These are phyloP conservation scores for Pseudocercospora cruenta DNA, from an alignment of 2,329 filamentous ascomycete species.

Conservation along the genomic window DNA sequence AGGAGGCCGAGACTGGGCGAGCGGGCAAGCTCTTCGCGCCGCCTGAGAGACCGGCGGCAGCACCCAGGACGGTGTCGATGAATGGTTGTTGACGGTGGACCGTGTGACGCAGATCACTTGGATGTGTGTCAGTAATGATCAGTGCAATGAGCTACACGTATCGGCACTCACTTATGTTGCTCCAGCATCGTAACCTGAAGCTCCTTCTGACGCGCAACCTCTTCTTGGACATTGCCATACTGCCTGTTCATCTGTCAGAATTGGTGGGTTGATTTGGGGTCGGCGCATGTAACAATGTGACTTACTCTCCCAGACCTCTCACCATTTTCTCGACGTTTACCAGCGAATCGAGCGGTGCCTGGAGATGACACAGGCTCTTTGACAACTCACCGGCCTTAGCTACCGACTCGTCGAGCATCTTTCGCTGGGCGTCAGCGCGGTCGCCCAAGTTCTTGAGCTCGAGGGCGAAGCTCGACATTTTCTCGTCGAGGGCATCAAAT, in stretches of 20 bases:
- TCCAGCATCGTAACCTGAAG: background rate
- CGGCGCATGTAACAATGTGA: background rate
- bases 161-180: conserved; percentile 1
- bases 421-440: background rate
- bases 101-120: background rate
- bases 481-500: background rate
- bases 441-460: background rate
- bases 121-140: background rate
- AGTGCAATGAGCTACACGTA: background rate
- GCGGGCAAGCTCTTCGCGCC: background rate
- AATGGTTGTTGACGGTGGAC: conserved; percentile 4
- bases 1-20: background rate
- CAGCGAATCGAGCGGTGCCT: background rate
- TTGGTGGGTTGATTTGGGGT: background rate
- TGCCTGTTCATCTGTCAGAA: background rate
- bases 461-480: background rate
- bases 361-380: background rate
- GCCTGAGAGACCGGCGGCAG: background rate
- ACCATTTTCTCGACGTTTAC: background rate
- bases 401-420: background rate
- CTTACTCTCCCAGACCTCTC: background rate
- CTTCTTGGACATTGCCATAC: background rate
- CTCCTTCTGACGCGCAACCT: conserved; percentile 2
- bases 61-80: background rate
- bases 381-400: background rate